Conservation (phyloP, 768 basidiomycete genomes). For the Tulasnella sp. region DNA sequence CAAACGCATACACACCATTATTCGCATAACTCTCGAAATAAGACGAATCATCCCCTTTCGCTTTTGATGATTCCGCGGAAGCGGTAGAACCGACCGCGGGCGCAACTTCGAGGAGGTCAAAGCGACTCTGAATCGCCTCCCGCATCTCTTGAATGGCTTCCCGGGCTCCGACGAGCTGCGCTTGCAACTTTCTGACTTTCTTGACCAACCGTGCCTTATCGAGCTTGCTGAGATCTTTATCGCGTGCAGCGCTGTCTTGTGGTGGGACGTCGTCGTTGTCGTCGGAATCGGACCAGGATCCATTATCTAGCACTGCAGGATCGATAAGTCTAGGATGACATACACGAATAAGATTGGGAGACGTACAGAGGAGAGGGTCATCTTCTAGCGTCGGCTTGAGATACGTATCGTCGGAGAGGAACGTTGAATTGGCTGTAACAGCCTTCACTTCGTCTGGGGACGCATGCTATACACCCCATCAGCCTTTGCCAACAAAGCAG, state of each 20-base stretch:
- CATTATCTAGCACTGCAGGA: slow-evolving; percentile 45
- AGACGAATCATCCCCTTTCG: slow-evolving; percentile 78
- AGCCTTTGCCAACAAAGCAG: slow-evolving; percentile 4
- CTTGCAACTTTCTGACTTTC: slow-evolving; percentile 48
- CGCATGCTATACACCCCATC: slow-evolving; percentile 38
- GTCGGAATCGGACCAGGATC: slow-evolving; percentile 64
- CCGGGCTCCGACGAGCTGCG: slow-evolving; percentile 45
- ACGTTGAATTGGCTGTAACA: slow-evolving; percentile 44
- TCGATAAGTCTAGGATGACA: neutral
- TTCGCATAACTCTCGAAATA: slow-evolving; percentile 86
- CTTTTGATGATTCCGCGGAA: slow-evolving; percentile 25
- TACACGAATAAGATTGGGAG: neutral
- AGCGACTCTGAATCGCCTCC: slow-evolving; percentile 39
- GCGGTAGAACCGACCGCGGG: slow-evolving; percentile 23
- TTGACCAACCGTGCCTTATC: neutral
- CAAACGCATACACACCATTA: slow-evolving; percentile 45
- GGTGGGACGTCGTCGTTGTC: slow-evolving; percentile 34
- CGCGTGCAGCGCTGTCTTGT: slow-evolving; percentile 25
- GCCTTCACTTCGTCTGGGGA: slow-evolving; percentile 33
- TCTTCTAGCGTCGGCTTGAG: slow-evolving; percentile 72
- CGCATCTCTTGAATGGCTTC: slow-evolving; percentile 54
- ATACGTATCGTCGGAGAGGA: slow-evolving; percentile 66
- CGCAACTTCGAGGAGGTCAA: slow-evolving; percentile 29
- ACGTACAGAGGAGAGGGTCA: slow-evolving; percentile 80
- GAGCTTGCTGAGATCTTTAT: slow-evolving; percentile 25